Evolutionary conservation across 495 filamentous ascomycete species (phyloP), one percentile per base, ranked within the genome.

Genomic region (Chlorociboria aeruginascens): DNA sequence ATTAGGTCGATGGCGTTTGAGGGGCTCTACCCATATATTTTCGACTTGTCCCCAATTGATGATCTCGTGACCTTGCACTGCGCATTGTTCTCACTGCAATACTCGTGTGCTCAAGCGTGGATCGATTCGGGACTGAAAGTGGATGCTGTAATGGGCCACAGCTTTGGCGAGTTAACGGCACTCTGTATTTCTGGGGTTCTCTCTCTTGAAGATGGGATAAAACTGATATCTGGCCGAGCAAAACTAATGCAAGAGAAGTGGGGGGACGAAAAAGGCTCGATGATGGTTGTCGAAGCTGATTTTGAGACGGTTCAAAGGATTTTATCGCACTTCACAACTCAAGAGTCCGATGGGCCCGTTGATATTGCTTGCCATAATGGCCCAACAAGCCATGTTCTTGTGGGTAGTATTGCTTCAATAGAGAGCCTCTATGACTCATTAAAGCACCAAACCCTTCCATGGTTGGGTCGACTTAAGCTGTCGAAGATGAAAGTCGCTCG

Each of bases 291-390:
- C 0, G 68, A 76, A 40, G 63, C 56, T 0, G 63, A 68, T 32
- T 17, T 51, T 2, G 29, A 40, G 0, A 38, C 47, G 0, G 45
- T 68, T 0, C 11, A 62, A 25, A 49, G 45, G 8, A 17, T 69
- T 7, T 20, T 62, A 3, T 43, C 44, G 3, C 58, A 66, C 38
- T 40, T 51, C 20, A 25, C n/a, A n/a, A n/a, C n/a, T n/a, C n/a
- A n/a, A n/a, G n/a, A n/a, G n/a, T n/a, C n/a, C n/a, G 45, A 20
- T 8, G n/a, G 3, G 2, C 45, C 51, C 7, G 57, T 60, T 6
- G 61, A 56, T 4, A 70, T 77, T 53, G 71, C 73, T 0, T 77
- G 73, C 49, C 69, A 64, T 50, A 78, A 77, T 49, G 69, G 68
- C 0, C 66, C 69, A 6, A 55, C 55, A 9, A 71, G 60, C 32